Conservation (phyloP, 768 basidiomycete species). For the Phylloporus sp. region DNA sequence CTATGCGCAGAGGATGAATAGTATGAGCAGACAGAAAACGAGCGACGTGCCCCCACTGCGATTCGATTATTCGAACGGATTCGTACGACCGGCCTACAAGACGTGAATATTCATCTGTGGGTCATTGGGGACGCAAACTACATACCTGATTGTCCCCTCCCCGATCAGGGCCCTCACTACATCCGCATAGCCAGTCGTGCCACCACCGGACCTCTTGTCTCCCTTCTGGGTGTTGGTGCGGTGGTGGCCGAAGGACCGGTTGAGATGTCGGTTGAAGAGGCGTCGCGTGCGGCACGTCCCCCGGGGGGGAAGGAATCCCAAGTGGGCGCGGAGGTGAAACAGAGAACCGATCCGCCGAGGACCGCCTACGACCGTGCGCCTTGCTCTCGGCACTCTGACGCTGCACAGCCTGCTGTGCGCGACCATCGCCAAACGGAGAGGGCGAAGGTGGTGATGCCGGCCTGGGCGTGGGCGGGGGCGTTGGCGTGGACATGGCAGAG, state of each 20-base stretch:
- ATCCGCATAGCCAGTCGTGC: slow-evolving; percentile 85
- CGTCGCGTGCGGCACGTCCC: slow-evolving; percentile 33
- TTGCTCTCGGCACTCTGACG: neutral
- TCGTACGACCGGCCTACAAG: slow-evolving; percentile 66
- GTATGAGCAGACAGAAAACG: slow-evolving; percentile 8
- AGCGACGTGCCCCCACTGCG: neutral
- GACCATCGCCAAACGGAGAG: slow-evolving; percentile 38
- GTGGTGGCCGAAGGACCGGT: slow-evolving; percentile 27
- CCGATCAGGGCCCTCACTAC: slow-evolving; percentile 66
- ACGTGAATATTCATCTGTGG: neutral
- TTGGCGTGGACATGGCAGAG: slow-evolving; percentile 1
- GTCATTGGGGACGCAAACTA: slow-evolving; percentile 5
- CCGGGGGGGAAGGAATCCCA: slow-evolving; percentile 46
- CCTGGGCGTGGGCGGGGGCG: neutral
- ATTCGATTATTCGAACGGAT: slow-evolving; percentile 43
- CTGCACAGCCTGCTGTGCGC: slow-evolving; percentile 20
- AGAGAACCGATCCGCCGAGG: slow-evolving; percentile 4
- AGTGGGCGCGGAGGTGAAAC: slow-evolving; percentile 51
- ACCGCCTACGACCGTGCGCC: neutral
- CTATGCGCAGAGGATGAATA: neutral
- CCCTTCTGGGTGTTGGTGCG: slow-evolving; percentile 20
- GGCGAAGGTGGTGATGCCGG: slow-evolving; percentile 16
- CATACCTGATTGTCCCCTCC: slow-evolving; percentile 69
- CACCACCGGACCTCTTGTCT: slow-evolving; percentile 57
- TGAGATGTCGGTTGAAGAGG: slow-evolving; percentile 35